These are phyloP conservation scores for Alternaria novae-zelandiae DNA, from an alignment of 2,329 filamentous ascomycete genomes.

Conservation along the genomic window DNA sequence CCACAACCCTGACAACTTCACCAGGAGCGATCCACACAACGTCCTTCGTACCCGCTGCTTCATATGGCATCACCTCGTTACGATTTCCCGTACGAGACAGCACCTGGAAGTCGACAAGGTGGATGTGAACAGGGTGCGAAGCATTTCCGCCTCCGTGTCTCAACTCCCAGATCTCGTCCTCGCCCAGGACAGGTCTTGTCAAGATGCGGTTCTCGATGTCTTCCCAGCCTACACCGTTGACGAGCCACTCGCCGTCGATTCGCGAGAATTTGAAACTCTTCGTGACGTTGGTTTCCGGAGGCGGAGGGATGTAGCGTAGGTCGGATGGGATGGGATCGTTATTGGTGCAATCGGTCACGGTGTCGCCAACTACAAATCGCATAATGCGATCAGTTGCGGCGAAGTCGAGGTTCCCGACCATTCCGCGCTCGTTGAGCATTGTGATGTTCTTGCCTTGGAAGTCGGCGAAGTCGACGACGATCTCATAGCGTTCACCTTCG, in stretches of 20 bases:
- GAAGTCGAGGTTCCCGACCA: constrained; percentile 58
- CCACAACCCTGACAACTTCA: constrained; percentile 48
- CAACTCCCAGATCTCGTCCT: constrained; percentile 47
- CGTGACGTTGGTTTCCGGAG: constrained; percentile 20
- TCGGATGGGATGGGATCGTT: constrained; percentile 37
- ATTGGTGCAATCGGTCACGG: constrained; percentile 25
- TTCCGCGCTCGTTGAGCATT: constrained; percentile 51
- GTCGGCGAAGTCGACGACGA: constrained; percentile 62
- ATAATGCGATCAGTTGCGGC: constrained; percentile 51
- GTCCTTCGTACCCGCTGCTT: constrained; percentile 63
- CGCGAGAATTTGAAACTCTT: constrained; percentile 43
- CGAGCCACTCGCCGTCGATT: constrained; percentile 35
- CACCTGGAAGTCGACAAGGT: constrained; percentile 65
- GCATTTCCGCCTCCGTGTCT: constrained; percentile 59
- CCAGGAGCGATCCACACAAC: constrained; percentile 61
- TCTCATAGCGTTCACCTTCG: constrained; percentile 65
- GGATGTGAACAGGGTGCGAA: constrained; percentile 63
- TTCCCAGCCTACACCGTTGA: constrained; percentile 45
- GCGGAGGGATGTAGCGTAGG: constrained; percentile 34
- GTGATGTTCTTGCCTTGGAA: constrained; percentile 59
- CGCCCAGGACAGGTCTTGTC: constrained; percentile 40
- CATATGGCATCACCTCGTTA: constrained; percentile 57
- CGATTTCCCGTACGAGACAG: constrained; percentile 56
- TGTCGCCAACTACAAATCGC: constrained; percentile 54
- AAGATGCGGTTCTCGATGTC: constrained; percentile 41